These are phyloP conservation scores for Torulaspora franciscae DNA, from an alignment of 805 yeast genomes.

Conservation along the genomic window DNA sequence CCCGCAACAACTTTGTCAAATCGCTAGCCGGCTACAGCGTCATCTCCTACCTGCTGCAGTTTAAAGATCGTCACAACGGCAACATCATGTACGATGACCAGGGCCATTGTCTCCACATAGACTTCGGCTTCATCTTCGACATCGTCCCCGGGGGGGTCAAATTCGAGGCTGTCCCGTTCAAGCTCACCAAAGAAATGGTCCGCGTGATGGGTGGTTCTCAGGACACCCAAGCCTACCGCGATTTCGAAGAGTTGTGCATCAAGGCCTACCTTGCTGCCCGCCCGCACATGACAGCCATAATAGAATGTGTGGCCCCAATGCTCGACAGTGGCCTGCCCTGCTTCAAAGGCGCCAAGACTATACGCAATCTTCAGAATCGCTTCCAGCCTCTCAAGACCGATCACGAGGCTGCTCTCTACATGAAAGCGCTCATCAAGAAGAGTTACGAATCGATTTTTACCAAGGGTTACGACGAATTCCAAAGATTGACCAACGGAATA, in stretches of 20 bases:
- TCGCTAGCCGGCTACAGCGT: conserved; percentile 93
- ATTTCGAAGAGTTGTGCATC: conserved; percentile 94
- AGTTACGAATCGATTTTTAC: conserved; percentile 86
- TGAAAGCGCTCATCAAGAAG: conserved; percentile 70
- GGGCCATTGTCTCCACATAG: conserved; percentile 94
- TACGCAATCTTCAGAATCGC: conserved; percentile 67
- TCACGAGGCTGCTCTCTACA: conserved; percentile 73
- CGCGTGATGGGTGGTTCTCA: conserved; percentile 90
- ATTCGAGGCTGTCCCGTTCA: conserved; percentile 97
- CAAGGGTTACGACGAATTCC: conserved; percentile 96
- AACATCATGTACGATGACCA: conserved; percentile 93
- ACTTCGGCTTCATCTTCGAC: conserved; percentile 97
- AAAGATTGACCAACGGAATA: conserved; percentile 91
- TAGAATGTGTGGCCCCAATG: conserved; percentile 88
- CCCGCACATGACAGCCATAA: conserved; percentile 79
- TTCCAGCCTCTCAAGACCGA: conserved; percentile 80
- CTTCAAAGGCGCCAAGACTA: conserved; percentile 77
- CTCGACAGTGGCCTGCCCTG: conserved; percentile 93
- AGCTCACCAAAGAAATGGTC: conserved; percentile 93
- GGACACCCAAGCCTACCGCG: conserved; percentile 76
- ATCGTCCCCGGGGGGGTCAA: conserved; percentile 98
- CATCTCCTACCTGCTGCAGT: conserved; percentile 82
- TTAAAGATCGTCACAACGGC: conserved; percentile 98
- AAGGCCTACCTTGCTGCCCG: conserved; percentile 87
- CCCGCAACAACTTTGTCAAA: conserved; percentile 87